Evolutionary conservation across 2,329 filamentous ascomycete genomes (phyloP).

Genomic region (Sphaerulina musiva): DNA sequence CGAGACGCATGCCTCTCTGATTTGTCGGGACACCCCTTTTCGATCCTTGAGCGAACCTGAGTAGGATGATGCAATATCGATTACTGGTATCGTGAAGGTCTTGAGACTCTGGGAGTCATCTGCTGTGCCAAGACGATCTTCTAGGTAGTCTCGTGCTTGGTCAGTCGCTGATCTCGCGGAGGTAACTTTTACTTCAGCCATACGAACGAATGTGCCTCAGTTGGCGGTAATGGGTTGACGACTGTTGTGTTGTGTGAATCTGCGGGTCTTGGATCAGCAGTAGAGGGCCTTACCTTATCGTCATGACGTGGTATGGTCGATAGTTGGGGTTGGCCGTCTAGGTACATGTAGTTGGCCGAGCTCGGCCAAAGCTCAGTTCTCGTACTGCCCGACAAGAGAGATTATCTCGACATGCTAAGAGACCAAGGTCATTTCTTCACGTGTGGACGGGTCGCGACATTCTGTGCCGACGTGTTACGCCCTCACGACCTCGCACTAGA

Average conservation of each 20-base stretch:
- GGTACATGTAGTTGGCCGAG: neutral
- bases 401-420: too few species aligned
- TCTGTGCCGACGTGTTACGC: too few species aligned
- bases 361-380: neutral
- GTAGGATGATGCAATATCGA: slow-evolving; percentile 7
- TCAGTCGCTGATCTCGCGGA: neutral
- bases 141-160: neutral
- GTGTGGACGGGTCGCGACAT: too few species aligned
- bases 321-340: too few species aligned
- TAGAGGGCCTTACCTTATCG: too few species aligned
- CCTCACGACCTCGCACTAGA: too few species aligned
- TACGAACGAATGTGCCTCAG: neutral
- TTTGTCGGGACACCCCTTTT: neutral
- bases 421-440: too few species aligned
- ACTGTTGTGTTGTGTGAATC: neutral
- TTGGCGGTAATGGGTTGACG: too few species aligned
- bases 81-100: slow-evolving; percentile 5
- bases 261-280: neutral
- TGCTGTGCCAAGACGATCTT: neutral
- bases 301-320: too few species aligned
- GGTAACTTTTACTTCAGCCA: neutral
- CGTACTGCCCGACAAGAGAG: too few species aligned
- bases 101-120: neutral
- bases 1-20: slow-evolving; percentile 11
- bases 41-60: neutral